Conservation (phyloP, 2,329 filamentous ascomycete genomes). For the Thielaviopsis populi region DNA sequence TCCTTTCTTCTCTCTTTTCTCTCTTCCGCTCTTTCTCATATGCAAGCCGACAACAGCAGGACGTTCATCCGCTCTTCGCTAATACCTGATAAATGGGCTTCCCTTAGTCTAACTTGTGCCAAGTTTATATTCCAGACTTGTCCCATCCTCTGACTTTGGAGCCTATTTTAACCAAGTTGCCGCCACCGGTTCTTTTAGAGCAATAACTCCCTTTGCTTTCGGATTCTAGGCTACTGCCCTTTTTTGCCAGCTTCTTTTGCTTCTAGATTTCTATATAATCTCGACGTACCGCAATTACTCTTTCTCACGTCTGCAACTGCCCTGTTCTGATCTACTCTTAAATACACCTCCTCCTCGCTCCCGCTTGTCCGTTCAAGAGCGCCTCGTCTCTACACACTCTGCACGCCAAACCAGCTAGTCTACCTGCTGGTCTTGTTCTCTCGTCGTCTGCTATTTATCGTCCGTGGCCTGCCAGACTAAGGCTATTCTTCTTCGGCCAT, state of each 20-base stretch:
- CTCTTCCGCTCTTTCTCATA: background rate
- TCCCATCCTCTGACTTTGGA: background rate
- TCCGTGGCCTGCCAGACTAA: background rate
- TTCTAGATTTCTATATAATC: background rate
- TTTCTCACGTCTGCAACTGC: background rate
- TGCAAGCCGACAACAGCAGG: background rate
- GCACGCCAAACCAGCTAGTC: background rate
- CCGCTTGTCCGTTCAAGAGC: background rate
- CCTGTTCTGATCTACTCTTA: background rate
- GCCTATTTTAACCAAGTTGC: background rate
- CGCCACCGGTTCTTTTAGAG: background rate
- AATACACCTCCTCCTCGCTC: background rate
- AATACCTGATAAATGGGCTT: background rate
- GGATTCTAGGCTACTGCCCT: background rate
- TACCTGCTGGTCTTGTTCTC: background rate
- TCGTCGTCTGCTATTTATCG: background rate
- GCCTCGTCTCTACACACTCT: background rate
- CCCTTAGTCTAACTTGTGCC: background rate
- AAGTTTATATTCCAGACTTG: conserved; percentile 1
- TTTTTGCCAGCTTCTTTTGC: background rate
- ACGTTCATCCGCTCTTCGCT: background rate
- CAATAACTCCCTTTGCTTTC: background rate
- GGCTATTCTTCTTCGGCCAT: background rate
- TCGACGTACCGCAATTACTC: background rate
- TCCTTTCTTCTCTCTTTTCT: background rate